Percentiles rank a stretch among this genome's conserved stretches.
phyloP scores from a whole-genome alignment of 305 asterid species.

The Fraxinus baroniana region DNA sequence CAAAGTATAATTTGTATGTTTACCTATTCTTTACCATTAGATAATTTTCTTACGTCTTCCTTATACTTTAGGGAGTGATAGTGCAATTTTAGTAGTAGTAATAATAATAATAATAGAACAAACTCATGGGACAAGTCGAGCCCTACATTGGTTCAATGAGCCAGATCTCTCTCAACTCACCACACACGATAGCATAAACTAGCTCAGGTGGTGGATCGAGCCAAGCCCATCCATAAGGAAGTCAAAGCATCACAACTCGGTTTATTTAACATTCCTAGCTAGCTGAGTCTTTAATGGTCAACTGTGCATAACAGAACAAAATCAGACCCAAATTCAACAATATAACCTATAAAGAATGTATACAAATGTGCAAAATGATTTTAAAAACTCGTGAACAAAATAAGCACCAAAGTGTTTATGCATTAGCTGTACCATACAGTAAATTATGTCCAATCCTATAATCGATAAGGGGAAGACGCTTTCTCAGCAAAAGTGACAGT shows the following conservation, averaged over 20 bases:
- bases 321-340: not conserved
- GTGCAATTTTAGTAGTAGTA: no score
- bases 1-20: no score
- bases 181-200: no score
- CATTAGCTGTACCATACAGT: not conserved
- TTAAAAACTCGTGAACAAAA: conserved; percentile 11
- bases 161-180: no score
- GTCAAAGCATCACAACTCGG: not conserved
- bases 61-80: no score
- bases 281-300: not conserved
- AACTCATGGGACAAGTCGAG: no score
- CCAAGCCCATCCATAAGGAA: no score
- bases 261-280: not conserved
- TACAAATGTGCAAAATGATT: not conserved
- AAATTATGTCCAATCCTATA: not conserved
- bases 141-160: no score
- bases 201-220: no score
- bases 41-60: no score
- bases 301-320: not conserved
- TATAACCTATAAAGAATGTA: not conserved
- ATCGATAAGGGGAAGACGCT: conserved; percentile 7
- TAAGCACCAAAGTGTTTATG: not conserved
- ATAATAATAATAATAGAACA: no score
- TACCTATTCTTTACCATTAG: no score
- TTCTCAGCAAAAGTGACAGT: not conserved